Evolutionary conservation across 257 asterid genomes (phyloP).

Genomic region (Gynochthodes officinalis): DNA sequence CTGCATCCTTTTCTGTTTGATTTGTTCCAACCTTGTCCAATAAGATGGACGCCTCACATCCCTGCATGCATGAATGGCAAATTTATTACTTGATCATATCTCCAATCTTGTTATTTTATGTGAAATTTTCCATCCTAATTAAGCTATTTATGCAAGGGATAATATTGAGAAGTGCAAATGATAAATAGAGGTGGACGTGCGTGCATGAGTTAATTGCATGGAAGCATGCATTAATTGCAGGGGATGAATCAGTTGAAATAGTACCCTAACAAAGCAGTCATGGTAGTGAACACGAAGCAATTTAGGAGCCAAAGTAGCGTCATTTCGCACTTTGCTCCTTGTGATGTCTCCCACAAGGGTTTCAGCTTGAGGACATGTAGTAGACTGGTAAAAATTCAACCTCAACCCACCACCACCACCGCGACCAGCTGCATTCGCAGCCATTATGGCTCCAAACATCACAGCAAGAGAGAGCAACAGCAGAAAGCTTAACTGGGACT

Average conservation of each 20-base stretch:
- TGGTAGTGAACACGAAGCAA: slow-evolving; percentile 49
- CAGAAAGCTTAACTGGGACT: not conserved
- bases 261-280: slow-evolving; percentile 49
- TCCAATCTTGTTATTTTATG: too few species aligned
- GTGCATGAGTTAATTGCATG: not conserved
- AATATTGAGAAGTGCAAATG: too few species aligned
- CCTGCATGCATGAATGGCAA: slow-evolving; percentile 23
- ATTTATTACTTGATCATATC: too few species aligned
- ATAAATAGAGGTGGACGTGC: not conserved
- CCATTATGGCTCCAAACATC: not conserved
- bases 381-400: slow-evolving; percentile 19
- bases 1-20: slow-evolving; percentile 45
- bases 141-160: too few species aligned
- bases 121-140: too few species aligned
- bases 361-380: slow-evolving; percentile 33
- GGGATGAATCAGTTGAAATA: not conserved
- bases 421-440: not conserved
- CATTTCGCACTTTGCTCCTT: slow-evolving; percentile 22
- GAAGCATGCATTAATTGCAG: not conserved
- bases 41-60: slow-evolving; percentile 51
- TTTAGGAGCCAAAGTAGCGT: slow-evolving; percentile 35
- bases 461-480: slow-evolving; percentile 1
- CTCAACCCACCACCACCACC: slow-evolving; percentile 13
- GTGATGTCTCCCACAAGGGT: slow-evolving; percentile 28
- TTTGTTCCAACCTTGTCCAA: slow-evolving; percentile 36